Percentiles rank a stretch among this genome's conserved stretches.
Evolutionary conservation across 371 early-diverging fungal genomes (phyloP).

Genomic region (Lichtheimia hyalospora): DNA sequence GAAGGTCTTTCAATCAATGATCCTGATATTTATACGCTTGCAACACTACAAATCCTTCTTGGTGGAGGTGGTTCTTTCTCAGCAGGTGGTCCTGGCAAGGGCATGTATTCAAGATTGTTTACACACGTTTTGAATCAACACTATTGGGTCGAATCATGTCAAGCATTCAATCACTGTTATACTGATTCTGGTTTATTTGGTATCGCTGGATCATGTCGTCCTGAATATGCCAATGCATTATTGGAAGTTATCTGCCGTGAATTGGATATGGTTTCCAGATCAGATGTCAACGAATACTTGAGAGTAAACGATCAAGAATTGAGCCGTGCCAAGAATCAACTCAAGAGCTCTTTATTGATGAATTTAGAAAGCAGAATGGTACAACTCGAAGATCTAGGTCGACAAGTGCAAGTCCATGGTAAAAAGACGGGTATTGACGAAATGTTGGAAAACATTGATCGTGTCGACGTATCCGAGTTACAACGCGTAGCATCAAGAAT

Average conservation of each 20-base stretch:
- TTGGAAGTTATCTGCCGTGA: slow-evolving; percentile 85
- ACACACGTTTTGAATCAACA: slow-evolving; percentile 93
- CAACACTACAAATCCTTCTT: slow-evolving; percentile 86
- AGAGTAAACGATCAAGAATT: slow-evolving; percentile 65
- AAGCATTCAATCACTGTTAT: slow-evolving; percentile 90
- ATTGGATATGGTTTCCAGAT: slow-evolving; percentile 71
- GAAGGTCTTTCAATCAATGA: slow-evolving; percentile 79
- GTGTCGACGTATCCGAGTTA: slow-evolving; percentile 70
- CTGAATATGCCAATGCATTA: slow-evolving; percentile 66
- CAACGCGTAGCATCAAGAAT: slow-evolving; percentile 65
- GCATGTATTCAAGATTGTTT: slow-evolving; percentile 97
- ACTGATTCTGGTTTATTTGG: slow-evolving; percentile 92
- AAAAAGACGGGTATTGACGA: slow-evolving; percentile 74
- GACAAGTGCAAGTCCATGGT: slow-evolving; percentile 86
- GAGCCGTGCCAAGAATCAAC: slow-evolving; percentile 91
- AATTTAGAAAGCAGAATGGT: slow-evolving; percentile 90
- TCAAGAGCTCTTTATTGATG: slow-evolving; percentile 91
- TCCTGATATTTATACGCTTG: slow-evolving; percentile 89
- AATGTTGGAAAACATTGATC: slow-evolving; percentile 76
- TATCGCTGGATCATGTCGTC: slow-evolving; percentile 84
- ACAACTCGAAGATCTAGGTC: slow-evolving; percentile 92
- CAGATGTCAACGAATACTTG: slow-evolving; percentile 24
- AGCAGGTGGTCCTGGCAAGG: slow-evolving; percentile 98
- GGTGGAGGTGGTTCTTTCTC: slow-evolving; percentile 97
- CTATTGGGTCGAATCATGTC: slow-evolving; percentile 92